A percentile compares a stretch with the other conserved stretches of the same genome.
phyloP scores from a whole-genome alignment of 2,329 filamentous ascomycete species.

The Thelonectria rubi region DNA sequence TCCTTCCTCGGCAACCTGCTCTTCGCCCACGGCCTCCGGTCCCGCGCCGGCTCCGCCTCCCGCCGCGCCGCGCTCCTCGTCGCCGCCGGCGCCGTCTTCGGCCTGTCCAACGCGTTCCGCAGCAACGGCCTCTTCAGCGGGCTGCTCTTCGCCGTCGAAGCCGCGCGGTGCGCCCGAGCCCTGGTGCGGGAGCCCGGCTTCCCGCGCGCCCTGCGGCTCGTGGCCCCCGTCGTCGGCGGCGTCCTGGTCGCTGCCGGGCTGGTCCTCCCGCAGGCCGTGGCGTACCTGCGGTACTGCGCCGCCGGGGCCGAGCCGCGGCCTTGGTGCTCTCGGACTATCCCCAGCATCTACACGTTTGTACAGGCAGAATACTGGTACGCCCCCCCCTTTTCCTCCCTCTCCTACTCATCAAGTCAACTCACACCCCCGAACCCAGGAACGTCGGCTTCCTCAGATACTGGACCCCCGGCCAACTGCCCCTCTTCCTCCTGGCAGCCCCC shows the following conservation, averaged over 20 bases:
- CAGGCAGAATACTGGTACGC: constrained; percentile 89
- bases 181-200: constrained; percentile 42
- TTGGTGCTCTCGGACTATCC: constrained; percentile 79
- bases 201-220: constrained; percentile 60
- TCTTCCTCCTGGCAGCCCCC: constrained; percentile 85
- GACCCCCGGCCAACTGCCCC: constrained; percentile 83
- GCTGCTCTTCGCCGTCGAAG: constrained; percentile 74
- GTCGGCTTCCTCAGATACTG: constrained; percentile 90
- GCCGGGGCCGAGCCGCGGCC: constrained; percentile 56
- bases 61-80: constrained; percentile 63
- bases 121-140: constrained; percentile 90
- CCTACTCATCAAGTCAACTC: constrained; percentile 11
- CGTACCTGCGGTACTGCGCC: constrained; percentile 76
- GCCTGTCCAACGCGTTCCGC: constrained; percentile 75
- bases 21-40: constrained; percentile 63
- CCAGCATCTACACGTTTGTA: constrained; percentile 92
- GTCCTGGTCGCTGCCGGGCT: constrained; percentile 73
- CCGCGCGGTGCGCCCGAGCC: constrained; percentile 50
- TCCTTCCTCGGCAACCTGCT: constrained; percentile 78
- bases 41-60: constrained; percentile 35
- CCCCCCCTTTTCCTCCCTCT: constrained; percentile 4
- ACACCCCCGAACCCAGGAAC: constrained; percentile 66
- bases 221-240: constrained; percentile 72
- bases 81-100: constrained; percentile 73
- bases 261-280: constrained; percentile 75